A percentile compares a stretch with the other conserved stretches of the same genome.
phyloP scores from a whole-genome alignment of 768 basidiomycete species.

The Ramaria rubella region DNA sequence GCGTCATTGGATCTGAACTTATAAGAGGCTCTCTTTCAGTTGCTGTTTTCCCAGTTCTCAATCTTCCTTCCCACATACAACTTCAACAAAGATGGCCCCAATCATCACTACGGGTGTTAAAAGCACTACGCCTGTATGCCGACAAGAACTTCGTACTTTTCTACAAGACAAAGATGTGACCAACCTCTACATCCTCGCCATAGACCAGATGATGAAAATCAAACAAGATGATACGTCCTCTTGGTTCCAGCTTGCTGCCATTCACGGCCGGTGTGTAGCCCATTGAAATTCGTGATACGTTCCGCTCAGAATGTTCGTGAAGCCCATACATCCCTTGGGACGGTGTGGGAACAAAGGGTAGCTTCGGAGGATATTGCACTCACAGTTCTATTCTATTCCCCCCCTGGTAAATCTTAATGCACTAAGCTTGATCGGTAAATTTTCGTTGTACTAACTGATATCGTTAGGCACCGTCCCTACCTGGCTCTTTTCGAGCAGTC shows the following conservation, averaged over 20 bases:
- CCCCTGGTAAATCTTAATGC: constrained; percentile 29
- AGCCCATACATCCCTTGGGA: constrained; percentile 40
- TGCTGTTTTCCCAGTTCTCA: not conserved
- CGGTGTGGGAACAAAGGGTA: constrained; percentile 25
- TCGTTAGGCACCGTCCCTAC: constrained; percentile 41
- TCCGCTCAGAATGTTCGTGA: not conserved
- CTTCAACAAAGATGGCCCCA: not conserved
- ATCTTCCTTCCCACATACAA: not conserved
- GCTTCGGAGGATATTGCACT: constrained; percentile 47
- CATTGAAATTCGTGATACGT: not conserved
- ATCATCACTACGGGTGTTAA: constrained; percentile 6
- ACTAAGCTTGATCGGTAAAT: not conserved
- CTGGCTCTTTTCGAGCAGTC: constrained; percentile 43
- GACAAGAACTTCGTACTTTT: constrained; percentile 8
- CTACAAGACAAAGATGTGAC: not conserved
- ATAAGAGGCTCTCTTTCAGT: not conserved
- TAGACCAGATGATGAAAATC: constrained; percentile 22
- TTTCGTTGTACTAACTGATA: not conserved
- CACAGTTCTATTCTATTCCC: constrained; percentile 50
- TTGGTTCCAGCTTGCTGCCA: constrained; percentile 41
- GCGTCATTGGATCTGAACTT: not conserved
- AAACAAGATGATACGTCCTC: constrained; percentile 30
- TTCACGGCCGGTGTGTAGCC: constrained; percentile 36
- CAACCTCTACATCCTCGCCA: constrained; percentile 8
- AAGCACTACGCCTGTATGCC: not conserved